Percentiles rank a stretch among this genome's conserved stretches.
Evolutionary conservation across 768 basidiomycete genomes (phyloP).

Genomic region (Leucosporidium scottii): DNA sequence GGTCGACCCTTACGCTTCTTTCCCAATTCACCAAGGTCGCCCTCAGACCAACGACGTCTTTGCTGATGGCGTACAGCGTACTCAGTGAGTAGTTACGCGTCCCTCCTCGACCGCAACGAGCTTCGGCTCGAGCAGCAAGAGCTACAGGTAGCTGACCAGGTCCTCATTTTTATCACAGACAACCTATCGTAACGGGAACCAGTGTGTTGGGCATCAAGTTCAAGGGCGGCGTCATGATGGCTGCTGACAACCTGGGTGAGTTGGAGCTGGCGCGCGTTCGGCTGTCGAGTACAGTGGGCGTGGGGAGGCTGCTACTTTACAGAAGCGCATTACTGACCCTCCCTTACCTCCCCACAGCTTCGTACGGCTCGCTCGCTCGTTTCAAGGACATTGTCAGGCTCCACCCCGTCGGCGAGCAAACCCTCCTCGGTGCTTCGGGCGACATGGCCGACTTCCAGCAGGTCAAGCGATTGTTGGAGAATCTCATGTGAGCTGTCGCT

Average conservation of each 20-base stretch:
- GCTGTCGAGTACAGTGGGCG: no score
- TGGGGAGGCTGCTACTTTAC: no score
- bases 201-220: conserved; percentile 88
- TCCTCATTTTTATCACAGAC: conserved; percentile 36
- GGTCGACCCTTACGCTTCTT: conserved; percentile 67
- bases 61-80: conserved; percentile 63
- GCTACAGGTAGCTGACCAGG: neutral
- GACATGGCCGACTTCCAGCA: conserved; percentile 98
- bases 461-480: conserved; percentile 71
- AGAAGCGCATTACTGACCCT: neutral
- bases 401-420: conserved; percentile 71
- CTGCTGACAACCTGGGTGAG: conserved; percentile 89
- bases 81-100: conserved; percentile 54
- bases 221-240: conserved; percentile 96
- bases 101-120: neutral
- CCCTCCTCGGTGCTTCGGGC: conserved; percentile 83
- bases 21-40: conserved; percentile 62
- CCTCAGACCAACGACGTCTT: conserved; percentile 52
- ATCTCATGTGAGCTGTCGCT: conserved; percentile 50
- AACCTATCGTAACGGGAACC: conserved; percentile 95
- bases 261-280: neutral
- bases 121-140: neutral
- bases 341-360: conserved; percentile 51
- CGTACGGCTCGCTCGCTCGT: conserved; percentile 92
- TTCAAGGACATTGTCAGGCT: conserved; percentile 92